phyloP scores from a whole-genome alignment of 805 yeast genomes.

The Saccharomyces jurei region DNA sequence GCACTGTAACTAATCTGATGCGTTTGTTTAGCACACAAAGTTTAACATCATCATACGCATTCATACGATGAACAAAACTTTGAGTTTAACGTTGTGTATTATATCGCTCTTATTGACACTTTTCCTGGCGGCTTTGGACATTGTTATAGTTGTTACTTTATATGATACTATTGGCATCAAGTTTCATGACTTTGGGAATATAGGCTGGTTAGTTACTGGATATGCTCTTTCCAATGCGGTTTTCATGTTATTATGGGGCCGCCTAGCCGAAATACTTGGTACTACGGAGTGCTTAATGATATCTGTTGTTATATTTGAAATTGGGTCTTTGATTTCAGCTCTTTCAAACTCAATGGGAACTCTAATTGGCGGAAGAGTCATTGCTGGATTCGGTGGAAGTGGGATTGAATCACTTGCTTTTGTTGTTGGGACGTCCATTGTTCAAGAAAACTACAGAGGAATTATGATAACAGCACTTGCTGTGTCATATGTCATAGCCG shows the following conservation, averaged over 20 bases:
- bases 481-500: slow-evolving; percentile 38
- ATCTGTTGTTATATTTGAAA: slow-evolving; percentile 47
- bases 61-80: neutral
- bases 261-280: slow-evolving; percentile 48
- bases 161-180: slow-evolving; percentile 43
- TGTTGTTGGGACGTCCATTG: slow-evolving; percentile 40
- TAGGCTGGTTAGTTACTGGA: slow-evolving; percentile 54
- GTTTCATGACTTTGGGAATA: slow-evolving; percentile 41
- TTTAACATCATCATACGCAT: neutral
- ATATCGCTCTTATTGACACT: slow-evolving; percentile 17
- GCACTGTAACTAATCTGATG: too few species aligned
- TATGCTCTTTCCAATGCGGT: slow-evolving; percentile 47
- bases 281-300: slow-evolving; percentile 42
- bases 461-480: slow-evolving; percentile 19
- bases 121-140: slow-evolving; percentile 45
- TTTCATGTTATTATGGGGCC: slow-evolving; percentile 51
- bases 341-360: slow-evolving; percentile 45
- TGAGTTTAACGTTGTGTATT: neutral
- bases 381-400: slow-evolving; percentile 68
- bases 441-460: slow-evolving; percentile 21
- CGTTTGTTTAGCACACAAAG: neutral
- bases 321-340: slow-evolving; percentile 57
- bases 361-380: slow-evolving; percentile 62
- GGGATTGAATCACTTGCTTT: slow-evolving; percentile 52
- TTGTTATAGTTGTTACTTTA: slow-evolving; percentile 49